These are phyloP conservation scores for Metarhizium humberi DNA, from an alignment of 2,329 filamentous ascomycete species.

Conservation along the genomic window DNA sequence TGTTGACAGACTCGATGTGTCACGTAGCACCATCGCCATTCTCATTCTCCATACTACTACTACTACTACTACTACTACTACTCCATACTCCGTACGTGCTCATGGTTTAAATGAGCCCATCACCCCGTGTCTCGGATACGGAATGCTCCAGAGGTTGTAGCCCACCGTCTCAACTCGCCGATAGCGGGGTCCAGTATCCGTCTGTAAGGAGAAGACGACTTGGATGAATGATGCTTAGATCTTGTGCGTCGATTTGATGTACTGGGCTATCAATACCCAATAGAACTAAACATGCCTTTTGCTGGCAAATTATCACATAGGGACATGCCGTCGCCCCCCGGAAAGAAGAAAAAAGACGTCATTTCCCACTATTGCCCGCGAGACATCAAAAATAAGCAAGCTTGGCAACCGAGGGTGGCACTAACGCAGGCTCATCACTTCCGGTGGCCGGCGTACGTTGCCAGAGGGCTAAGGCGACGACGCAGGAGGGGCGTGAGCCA, in stretches of 20 bases:
- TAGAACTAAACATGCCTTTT: neutral
- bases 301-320: neutral
- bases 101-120: neutral
- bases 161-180: neutral
- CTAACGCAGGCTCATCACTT: constrained; percentile 2
- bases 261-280: neutral
- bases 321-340: neutral
- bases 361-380: neutral
- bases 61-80: too few species aligned
- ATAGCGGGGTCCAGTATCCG: neutral
- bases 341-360: neutral
- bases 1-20: neutral
- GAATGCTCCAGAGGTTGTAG: neutral
- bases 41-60: neutral
- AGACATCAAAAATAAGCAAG: neutral
- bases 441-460: neutral
- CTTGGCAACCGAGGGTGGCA: neutral
- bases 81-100: too few species aligned
- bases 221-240: neutral
- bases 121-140: neutral
- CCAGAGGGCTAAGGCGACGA: neutral
- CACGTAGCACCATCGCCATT: neutral
- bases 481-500: neutral
- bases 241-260: neutral
- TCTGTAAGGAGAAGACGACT: neutral